Evolutionary conservation across 1,139 yeast species (phyloP), one percentile per base, ranked within the genome.

Genomic region (Sugiyamaella xylanicola): DNA sequence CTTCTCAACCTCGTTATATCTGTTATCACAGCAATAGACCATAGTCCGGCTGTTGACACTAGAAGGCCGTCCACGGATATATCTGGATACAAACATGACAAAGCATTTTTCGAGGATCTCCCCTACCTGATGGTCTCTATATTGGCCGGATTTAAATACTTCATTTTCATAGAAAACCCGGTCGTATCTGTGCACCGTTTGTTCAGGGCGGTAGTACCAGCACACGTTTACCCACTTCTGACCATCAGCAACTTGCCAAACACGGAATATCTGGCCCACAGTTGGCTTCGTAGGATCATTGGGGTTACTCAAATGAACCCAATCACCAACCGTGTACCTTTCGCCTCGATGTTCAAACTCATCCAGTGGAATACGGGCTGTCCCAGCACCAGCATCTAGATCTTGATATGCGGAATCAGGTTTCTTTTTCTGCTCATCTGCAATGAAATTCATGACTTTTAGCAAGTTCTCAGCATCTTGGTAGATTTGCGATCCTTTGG

Each of bases 141-240:
- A 93, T 74, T 92, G 98, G 48, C 97, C 97, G 0, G 97, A 87
- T 72, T 93, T 93, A 71, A 95, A 90, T 35, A 93, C 98, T 73
- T 93, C 99, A 68, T 93, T 91, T 64, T 86, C 90, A 71, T 87
- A 89, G 70, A 95, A 93, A 56, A 91, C 75, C 68, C 96, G 79
- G 72, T 93, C 98, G 54, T 80, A 87, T 63, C 95, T 82, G 72
- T 93, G 99, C 48, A 95, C 95, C 0, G 99, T 93, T 77, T 95
- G 98, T 71, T 93, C 98, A 0, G 99, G 97, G 59, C 98, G 84
- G 67, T 89, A 87, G 73, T 92, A 93, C 99, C 99, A 93, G 75
- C 99, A 93, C 40, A 90, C 96, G 67, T 93, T 93, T 68, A 93
- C 81, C 83, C 93, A 92, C 59, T 86, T 80, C 61, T 87, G 85